Conservation (phyloP, 805 yeast genomes). For the Wickerhamomyces chambardii region DNA sequence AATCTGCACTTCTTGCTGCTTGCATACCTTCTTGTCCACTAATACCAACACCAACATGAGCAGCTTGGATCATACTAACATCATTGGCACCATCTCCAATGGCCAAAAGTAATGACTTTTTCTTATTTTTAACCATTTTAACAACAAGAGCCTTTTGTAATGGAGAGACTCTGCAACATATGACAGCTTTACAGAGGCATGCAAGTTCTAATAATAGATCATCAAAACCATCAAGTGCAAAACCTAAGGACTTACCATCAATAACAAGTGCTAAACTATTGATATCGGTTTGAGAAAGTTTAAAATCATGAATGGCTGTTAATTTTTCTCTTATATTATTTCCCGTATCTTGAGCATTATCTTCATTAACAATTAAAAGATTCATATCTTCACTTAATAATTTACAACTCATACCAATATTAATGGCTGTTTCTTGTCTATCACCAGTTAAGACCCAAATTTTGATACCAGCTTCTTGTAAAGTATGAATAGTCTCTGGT, state of each 20-base stretch:
- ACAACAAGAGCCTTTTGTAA: slow-evolving; percentile 94
- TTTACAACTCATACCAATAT: slow-evolving; percentile 91
- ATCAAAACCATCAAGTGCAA: no score
- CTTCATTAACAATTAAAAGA: slow-evolving; percentile 66
- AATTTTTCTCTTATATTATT: slow-evolving; percentile 59
- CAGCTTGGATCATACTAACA: slow-evolving; percentile 98
- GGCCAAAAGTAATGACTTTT: slow-evolving; percentile 67
- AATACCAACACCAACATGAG: slow-evolving; percentile 98
- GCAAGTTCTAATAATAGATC: slow-evolving; percentile 80
- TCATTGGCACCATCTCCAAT: slow-evolving; percentile 99
- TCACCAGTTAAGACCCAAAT: slow-evolving; percentile 99
- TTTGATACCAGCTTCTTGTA: slow-evolving; percentile 87
- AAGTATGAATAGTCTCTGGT: slow-evolving; percentile 85
- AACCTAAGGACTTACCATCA: slow-evolving; percentile 82
- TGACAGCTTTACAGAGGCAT: slow-evolving; percentile 80
- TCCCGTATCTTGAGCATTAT: slow-evolving; percentile 42
- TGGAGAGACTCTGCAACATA: slow-evolving; percentile 95
- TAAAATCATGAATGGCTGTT: slow-evolving; percentile 67
- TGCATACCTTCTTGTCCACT: slow-evolving; percentile 99
- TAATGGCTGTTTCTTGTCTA: slow-evolving; percentile 95
- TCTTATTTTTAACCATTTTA: slow-evolving; percentile 54
- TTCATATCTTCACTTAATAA: slow-evolving; percentile 90
- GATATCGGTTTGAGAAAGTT: slow-evolving; percentile 59
- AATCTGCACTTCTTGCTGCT: slow-evolving; percentile 97
- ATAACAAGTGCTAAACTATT: slow-evolving; percentile 94